Percentiles rank a stretch among this genome's conserved stretches.
Conservation (phyloP, 1,284 basidiomycete species). For the Exobasidium rhododendri region DNA sequence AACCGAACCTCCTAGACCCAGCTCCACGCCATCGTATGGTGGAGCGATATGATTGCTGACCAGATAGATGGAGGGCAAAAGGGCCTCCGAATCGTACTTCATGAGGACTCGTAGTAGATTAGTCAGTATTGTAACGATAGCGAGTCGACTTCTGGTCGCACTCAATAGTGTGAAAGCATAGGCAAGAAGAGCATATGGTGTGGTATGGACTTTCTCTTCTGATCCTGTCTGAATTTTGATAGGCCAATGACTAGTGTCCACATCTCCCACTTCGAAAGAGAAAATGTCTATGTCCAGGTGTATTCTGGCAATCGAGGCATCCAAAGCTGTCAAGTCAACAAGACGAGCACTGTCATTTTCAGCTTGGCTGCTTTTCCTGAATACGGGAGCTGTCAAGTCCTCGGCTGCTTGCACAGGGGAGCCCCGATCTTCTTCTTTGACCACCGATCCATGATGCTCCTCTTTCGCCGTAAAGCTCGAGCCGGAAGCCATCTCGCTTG, state of each 20-base stretch:
- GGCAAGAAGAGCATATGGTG: slow-evolving; percentile 78
- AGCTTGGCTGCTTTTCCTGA: not conserved
- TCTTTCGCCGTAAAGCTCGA: not conserved
- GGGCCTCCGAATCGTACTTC: slow-evolving; percentile 66
- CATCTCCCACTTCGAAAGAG: slow-evolving; percentile 41
- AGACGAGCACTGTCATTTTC: not conserved
- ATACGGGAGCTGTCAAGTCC: not conserved
- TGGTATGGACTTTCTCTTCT: slow-evolving; percentile 13
- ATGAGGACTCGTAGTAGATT: slow-evolving; percentile 73
- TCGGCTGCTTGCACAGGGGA: not conserved
- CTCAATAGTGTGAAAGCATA: slow-evolving; percentile 71
- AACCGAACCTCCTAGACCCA: slow-evolving; percentile 61
- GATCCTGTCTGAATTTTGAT: not conserved
- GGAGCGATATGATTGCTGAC: slow-evolving; percentile 81
- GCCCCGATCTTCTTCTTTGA: not conserved
- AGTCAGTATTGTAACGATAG: slow-evolving; percentile 74
- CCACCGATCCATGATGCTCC: not conserved
- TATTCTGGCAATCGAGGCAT: slow-evolving; percentile 35
- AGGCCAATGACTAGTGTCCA: slow-evolving; percentile 42
- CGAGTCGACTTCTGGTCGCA: slow-evolving; percentile 74
- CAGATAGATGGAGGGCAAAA: slow-evolving; percentile 80
- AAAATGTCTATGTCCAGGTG: slow-evolving; percentile 51
- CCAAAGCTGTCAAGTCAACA: slow-evolving; percentile 28
- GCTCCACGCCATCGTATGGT: slow-evolving; percentile 56
- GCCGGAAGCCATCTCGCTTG: not conserved